Base-by-base conservation (phyloP, 768 basidiomycete species). In the Agaricus subrufescens region DNA sequence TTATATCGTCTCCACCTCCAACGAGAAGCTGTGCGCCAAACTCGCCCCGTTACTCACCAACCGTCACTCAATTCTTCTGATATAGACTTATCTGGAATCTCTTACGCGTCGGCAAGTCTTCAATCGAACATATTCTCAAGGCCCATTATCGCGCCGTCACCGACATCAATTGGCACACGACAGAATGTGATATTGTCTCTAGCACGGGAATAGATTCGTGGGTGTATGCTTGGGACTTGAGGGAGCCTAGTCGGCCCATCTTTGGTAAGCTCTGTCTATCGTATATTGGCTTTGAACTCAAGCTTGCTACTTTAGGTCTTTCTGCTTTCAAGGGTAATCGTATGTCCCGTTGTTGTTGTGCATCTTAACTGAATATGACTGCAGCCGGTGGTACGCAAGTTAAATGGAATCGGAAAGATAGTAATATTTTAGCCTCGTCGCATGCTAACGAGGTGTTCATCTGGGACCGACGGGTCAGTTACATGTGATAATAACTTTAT, bases 161-260 rank as follows among this genome's bases (percentile, higher is more conserved):
- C 3, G 97, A 99, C 65, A 92, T 98, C 65, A 98, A 99, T 66
- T 99, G 96, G 96, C 91, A 94, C 64, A 87, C 88, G 0, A 80
- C 81, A 3, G 87, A 94, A 62, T 88, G 89, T 4, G 85, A 97
- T 56, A 75, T 85, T 11, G 89, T 98, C 15, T 87, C 89, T 2
- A 96, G 94, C 46, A 93, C 89, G 0, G 89, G 91, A 0, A 89
- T 99, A 50, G 97, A 99, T 66, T 87, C 94, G 0, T 97, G 95
- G 85, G 69, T 98, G 19, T 91, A 92, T 86, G 85, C 86, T 12
- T 99, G 96, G 95, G 97, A 98, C 68, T 65, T 99, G 25, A 77
- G 92, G 43, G 77, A 76, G 19, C 74, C 81, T 2, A 73, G 85
- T 10, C 87, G 85, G 59, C 89, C 93, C 1, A 81, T 86, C 15